These are phyloP conservation scores for Coleophoma crateriformis DNA, from an alignment of 2,329 filamentous ascomycete species.

Conservation along the genomic window DNA sequence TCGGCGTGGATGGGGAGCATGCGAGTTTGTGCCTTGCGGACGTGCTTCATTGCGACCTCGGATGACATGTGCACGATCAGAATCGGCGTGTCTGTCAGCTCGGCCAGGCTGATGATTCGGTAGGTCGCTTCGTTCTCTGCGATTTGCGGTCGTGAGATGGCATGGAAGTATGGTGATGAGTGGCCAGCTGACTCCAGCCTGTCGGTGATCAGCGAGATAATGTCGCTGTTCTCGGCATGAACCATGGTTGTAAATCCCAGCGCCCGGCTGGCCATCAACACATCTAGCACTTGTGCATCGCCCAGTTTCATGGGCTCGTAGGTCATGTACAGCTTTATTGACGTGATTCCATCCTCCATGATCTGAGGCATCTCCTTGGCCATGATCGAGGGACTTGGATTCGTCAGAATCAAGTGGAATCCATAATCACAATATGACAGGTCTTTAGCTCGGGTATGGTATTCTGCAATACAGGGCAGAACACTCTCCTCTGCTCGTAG, in stretches of 20 bases:
- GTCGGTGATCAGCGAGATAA: constrained; percentile 36
- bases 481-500: constrained; percentile 38
- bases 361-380: constrained; percentile 33
- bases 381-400: constrained; percentile 35
- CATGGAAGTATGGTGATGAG: constrained; percentile 38
- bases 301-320: constrained; percentile 43
- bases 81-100: constrained; percentile 44
- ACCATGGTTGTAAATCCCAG: constrained; percentile 42
- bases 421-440: constrained; percentile 51
- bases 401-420: constrained; percentile 45
- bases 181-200: constrained; percentile 32
- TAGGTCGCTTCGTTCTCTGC: constrained; percentile 44
- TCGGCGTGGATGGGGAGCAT: constrained; percentile 49
- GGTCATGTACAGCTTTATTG: constrained; percentile 48
- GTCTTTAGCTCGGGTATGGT: constrained; percentile 36
- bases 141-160: constrained; percentile 36
- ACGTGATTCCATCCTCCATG: constrained; percentile 36
- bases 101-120: constrained; percentile 42
- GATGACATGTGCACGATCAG: constrained; percentile 47
- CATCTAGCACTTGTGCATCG: constrained; percentile 43
- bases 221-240: constrained; percentile 41
- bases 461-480: constrained; percentile 38
- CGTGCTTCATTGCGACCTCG: constrained; percentile 38
- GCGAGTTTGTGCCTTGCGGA: constrained; percentile 42
- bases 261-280: constrained; percentile 38